phyloP scores from a whole-genome alignment of 202 grass and related monocot genomes.

The Tripidium arundinaceum region DNA sequence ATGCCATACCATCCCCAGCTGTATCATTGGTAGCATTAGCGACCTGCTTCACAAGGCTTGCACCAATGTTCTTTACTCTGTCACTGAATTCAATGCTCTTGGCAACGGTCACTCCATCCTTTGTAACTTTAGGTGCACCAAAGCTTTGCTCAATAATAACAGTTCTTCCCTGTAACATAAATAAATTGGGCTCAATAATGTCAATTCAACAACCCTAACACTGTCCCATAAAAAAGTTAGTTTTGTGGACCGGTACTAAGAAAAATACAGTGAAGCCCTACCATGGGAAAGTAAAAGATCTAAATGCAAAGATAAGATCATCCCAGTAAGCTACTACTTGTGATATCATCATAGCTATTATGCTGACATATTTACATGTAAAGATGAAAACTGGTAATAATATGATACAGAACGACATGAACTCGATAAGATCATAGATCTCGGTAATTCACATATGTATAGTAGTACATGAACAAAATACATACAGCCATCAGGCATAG shows the following conservation, averaged over 20 bases:
- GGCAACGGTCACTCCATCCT: conserved; percentile 88
- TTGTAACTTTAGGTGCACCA: conserved; percentile 96
- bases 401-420: neutral
- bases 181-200: neutral
- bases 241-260: neutral
- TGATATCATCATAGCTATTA: neutral
- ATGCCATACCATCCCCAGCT: conserved; percentile 80
- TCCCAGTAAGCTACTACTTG: neutral
- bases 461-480: neutral
- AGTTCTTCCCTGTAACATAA: conserved; percentile 57
- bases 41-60: conserved; percentile 95
- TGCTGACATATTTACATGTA: neutral
- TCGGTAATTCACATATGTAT: neutral
- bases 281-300: neutral
- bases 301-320: neutral
- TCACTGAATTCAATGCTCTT: conserved; percentile 98
- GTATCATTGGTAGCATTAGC: conserved; percentile 93
- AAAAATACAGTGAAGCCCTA: neutral
- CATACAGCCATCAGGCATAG: neutral
- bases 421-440: neutral
- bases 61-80: conserved; percentile 79
- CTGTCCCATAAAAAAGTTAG: neutral
- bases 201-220: neutral
- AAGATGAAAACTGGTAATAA: neutral
- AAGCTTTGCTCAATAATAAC: conserved; percentile 93